These are phyloP conservation scores for Tolypocladium capitatum DNA, from an alignment of 2,329 filamentous ascomycete species.

Conservation along the genomic window DNA sequence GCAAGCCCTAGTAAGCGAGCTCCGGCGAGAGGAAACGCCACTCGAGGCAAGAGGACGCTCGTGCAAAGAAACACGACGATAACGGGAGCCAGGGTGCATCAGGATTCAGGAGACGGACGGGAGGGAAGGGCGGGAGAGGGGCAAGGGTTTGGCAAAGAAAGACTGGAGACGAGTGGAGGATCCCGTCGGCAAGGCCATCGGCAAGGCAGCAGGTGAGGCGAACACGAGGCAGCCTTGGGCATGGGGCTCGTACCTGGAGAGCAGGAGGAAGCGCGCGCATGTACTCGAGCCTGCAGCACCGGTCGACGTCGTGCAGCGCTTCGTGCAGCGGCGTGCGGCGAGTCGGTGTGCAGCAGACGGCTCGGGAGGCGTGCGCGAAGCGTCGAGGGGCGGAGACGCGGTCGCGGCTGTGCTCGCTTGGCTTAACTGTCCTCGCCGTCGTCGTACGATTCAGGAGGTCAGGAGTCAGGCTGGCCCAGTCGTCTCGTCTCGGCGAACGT, in stretches of 20 bases:
- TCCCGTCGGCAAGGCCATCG: not conserved
- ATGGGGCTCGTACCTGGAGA: not conserved
- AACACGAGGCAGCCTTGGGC: not conserved
- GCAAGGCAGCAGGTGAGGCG: not conserved
- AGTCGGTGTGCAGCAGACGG: not conserved
- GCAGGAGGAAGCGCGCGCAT: not conserved
- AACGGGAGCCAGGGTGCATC: not conserved
- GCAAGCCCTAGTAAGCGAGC: too few species aligned
- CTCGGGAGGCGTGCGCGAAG: not conserved
- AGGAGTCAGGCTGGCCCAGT: not conserved
- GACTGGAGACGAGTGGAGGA: not conserved
- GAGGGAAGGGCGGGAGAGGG: not conserved
- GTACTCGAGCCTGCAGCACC: not conserved
- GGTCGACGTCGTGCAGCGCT: not conserved
- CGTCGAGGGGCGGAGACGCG: not conserved
- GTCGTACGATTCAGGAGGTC: not conserved
- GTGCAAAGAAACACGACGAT: not conserved
- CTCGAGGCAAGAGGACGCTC: not conserved
- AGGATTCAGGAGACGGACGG: not conserved
- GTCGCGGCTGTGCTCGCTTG: not conserved
- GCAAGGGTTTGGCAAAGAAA: not conserved
- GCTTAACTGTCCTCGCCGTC: not conserved
- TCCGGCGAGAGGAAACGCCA: not conserved
- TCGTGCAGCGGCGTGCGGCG: not conserved
- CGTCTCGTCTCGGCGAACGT: not conserved